Evolutionary conservation across 257 asterid species (phyloP).

Genomic region (Fraxinus anomala): DNA sequence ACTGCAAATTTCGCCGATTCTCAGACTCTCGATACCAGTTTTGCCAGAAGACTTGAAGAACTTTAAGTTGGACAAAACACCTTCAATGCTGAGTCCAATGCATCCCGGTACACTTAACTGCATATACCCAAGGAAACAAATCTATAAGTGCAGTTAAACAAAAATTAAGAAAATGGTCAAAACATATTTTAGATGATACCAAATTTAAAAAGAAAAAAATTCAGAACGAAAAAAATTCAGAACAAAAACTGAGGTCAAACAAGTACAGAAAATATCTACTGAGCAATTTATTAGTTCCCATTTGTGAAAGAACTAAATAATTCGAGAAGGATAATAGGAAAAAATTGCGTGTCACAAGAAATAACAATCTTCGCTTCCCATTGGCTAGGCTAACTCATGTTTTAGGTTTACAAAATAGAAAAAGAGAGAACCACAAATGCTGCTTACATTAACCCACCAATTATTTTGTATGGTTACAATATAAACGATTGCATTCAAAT

Average conservation of each 20-base stretch:
- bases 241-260: neutral
- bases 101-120: constrained; percentile 79
- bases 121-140: constrained; percentile 23
- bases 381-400: neutral
- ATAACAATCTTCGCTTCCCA: neutral
- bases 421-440: neutral
- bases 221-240: neutral
- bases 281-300: constrained; percentile 4
- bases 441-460: neutral
- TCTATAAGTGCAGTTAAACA: neutral
- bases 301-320: neutral
- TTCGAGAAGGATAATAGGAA: neutral
- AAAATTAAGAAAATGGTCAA: neutral
- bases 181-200: neutral
- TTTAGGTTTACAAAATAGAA: neutral
- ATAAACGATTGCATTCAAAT: neutral
- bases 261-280: neutral
- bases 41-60: constrained; percentile 43
- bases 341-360: neutral
- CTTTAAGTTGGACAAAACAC: constrained; percentile 52
- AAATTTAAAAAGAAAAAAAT: neutral
- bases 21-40: constrained; percentile 60
- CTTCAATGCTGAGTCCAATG: constrained; percentile 40
- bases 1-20: constrained; percentile 53
- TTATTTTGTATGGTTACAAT: neutral